These are phyloP conservation scores for Diversispora eburnea DNA, from an alignment of 192 early-diverging fungal genomes.

Conservation along the genomic window DNA sequence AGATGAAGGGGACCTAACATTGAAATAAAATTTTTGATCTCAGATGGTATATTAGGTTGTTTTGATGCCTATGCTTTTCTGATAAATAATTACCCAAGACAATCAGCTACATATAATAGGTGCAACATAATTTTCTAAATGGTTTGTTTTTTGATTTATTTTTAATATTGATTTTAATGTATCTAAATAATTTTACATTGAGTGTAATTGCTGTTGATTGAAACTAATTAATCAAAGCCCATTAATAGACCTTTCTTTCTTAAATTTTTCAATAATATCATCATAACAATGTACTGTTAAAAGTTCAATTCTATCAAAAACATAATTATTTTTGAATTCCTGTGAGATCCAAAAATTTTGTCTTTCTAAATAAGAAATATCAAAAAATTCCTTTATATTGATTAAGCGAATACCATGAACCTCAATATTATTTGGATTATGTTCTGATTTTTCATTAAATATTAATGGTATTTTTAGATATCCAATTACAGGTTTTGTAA, in stretches of 20 bases:
- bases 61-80: background rate
- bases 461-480: background rate
- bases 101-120: conserved; percentile 9
- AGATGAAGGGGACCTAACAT: conserved; percentile 5
- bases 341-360: background rate
- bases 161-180: background rate
- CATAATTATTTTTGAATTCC: background rate
- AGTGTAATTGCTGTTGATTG: background rate
- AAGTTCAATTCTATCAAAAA: background rate
- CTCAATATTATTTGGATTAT: background rate
- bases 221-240: background rate
- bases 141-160: background rate
- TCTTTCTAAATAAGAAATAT: background rate
- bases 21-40: background rate
- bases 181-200: background rate
- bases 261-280: background rate
- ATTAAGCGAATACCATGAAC: background rate
- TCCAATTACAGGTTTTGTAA: background rate
- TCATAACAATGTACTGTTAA: background rate
- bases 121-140: background rate
- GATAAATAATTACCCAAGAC: background rate
- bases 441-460: background rate
- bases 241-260: background rate
- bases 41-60: background rate
- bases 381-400: background rate